A percentile compares a stretch with the other conserved stretches of the same genome.
Evolutionary conservation across 306 rosid genomes (phyloP).

Genomic region (Prosopis cineraria): DNA sequence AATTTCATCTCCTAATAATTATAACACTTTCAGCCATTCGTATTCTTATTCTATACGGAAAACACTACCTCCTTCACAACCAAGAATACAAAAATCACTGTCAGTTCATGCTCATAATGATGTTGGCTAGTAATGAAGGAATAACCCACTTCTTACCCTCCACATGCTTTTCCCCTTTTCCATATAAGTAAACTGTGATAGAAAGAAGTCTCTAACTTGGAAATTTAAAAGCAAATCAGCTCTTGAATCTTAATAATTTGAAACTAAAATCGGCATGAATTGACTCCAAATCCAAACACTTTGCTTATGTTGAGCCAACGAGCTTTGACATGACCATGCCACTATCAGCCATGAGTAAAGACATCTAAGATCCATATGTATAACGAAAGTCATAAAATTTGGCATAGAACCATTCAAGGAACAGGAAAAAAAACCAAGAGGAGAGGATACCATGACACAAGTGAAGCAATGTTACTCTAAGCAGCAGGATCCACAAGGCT

Average conservation of each 20-base stretch:
- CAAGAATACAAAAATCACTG: neutral
- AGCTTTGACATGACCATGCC: neutral
- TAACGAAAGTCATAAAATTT: neutral
- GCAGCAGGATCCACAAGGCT: conserved; percentile 5
- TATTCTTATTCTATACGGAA: neutral
- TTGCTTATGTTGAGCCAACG: neutral
- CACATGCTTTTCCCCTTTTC: neutral
- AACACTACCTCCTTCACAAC: neutral
- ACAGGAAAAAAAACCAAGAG: neutral
- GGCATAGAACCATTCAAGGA: neutral
- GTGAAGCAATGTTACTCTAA: neutral
- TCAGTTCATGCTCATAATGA: neutral
- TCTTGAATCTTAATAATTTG: neutral
- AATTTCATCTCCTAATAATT: neutral
- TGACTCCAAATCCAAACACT: neutral
- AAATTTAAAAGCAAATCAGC: neutral
- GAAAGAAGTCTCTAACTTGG: neutral
- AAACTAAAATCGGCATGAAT: neutral
- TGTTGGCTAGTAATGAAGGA: neutral
- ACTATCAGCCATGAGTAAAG: neutral
- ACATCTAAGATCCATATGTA: neutral
- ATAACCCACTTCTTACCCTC: neutral
- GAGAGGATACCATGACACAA: neutral
- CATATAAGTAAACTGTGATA: neutral
- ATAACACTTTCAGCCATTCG: neutral